Evolutionary conservation across 2,329 filamentous ascomycete species (phyloP).

Genomic region (Curvularia sp.): DNA sequence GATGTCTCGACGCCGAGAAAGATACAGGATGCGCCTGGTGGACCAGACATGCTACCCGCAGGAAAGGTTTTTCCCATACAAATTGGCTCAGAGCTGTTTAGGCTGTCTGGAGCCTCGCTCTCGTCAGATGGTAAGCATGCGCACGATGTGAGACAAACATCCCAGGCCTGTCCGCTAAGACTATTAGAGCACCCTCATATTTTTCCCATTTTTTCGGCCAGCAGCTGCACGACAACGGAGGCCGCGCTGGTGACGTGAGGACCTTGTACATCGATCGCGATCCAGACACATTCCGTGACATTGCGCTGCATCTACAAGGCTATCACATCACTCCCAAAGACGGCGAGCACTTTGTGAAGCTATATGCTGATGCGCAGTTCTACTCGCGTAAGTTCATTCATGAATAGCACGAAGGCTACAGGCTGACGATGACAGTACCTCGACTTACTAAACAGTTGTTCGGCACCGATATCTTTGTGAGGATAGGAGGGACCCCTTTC

Average conservation of each 20-base stretch:
- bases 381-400: constrained; percentile 72
- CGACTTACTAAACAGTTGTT: constrained; percentile 90
- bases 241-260: constrained; percentile 67
- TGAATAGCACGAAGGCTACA: constrained; percentile 5
- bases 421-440: constrained; percentile 66
- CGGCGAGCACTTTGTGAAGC: constrained; percentile 84
- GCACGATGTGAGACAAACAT: neutral
- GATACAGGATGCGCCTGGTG: constrained; percentile 37
- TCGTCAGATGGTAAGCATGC: constrained; percentile 70
- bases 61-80: constrained; percentile 76
- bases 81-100: constrained; percentile 72
- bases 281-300: constrained; percentile 85
- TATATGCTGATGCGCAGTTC: constrained; percentile 95
- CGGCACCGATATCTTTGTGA: constrained; percentile 89
- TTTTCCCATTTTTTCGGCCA: constrained; percentile 93
- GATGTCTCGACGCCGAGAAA: constrained; percentile 45
- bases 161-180: constrained; percentile 53
- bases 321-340: constrained; percentile 86
- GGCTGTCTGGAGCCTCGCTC: constrained; percentile 72
- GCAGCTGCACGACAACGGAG: constrained; percentile 72
- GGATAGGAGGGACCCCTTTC: constrained; percentile 86
- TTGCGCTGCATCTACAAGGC: constrained; percentile 86
- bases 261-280: constrained; percentile 96
- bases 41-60: constrained; percentile 65
- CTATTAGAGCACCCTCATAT: constrained; percentile 83